Evolutionary conservation across 768 basidiomycete species (phyloP).

Genomic region (Amanita polypyramis): DNA sequence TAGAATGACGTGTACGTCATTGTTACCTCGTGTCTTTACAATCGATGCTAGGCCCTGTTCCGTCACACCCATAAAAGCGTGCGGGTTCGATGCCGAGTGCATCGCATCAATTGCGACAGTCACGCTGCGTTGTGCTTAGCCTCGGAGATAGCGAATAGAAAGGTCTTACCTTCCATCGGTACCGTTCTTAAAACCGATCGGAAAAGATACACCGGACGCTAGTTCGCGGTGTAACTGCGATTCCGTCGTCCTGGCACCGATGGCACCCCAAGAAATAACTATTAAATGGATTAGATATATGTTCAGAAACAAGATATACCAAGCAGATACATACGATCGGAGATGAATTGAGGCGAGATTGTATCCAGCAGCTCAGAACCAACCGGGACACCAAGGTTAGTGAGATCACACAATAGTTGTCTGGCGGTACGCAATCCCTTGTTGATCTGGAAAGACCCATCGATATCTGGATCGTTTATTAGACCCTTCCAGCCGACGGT

Average conservation of each 20-base stretch:
- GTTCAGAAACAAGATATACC: not conserved
- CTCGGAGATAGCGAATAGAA: not conserved
- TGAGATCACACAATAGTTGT: constrained; percentile 86
- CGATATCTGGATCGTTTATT: constrained; percentile 91
- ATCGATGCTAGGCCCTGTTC: constrained; percentile 88
- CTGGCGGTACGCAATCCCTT: constrained; percentile 87
- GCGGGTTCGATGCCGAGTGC: constrained; percentile 83
- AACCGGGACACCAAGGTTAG: constrained; percentile 81
- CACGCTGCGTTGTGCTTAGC: constrained; percentile 32
- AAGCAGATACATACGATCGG: constrained; percentile 45
- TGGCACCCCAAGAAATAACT: constrained; percentile 90
- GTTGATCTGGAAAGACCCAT: constrained; percentile 94
- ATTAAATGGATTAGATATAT: constrained; percentile 1
- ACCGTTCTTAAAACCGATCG: constrained; percentile 98
- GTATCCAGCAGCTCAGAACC: constrained; percentile 89
- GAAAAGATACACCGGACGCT: constrained; percentile 93
- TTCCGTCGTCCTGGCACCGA: constrained; percentile 96
- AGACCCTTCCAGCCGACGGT: constrained; percentile 98
- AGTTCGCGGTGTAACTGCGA: constrained; percentile 96
- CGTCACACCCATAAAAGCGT: constrained; percentile 93
- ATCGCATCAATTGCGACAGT: constrained; percentile 94
- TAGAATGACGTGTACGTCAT: constrained; percentile 92
- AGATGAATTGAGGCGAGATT: constrained; percentile 69
- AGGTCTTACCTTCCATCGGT: constrained; percentile 76
- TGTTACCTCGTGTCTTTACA: constrained; percentile 79